Evolutionary conservation across 2,329 filamentous ascomycete species (phyloP), one percentile per base, ranked within the genome.

Genomic region (Colletotrichum nymphaeae): DNA sequence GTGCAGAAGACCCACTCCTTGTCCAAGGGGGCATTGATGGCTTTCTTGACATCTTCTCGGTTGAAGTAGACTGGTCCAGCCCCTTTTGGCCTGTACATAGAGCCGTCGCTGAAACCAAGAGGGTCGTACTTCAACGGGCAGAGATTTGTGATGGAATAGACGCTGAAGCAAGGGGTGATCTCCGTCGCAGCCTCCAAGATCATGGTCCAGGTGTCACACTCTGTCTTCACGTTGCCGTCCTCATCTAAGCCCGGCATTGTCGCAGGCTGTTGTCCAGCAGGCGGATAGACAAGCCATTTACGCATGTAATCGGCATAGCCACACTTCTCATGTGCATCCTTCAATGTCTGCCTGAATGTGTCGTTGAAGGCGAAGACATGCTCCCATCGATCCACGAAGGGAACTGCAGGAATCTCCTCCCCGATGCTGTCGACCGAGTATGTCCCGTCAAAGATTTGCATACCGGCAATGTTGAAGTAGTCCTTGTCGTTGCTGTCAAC

Each of bases 101-200:
- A 85, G 2, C 88, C 87, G n/a, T 92, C 91, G 0, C 93, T 91
- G 81, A 93, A 92, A 19, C 90, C 90, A 3, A 95, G 85, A 0
- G 93, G 89, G 71, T 95, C 91, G 87, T 90, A 94, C 2, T 89
- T 84, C 3, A 91, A 76, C 0, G 94, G 94, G 79, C 94, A 97
- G 14, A 91, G 93, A 4, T 90, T 91, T 2, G 89, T 89, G 16
- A 96, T 88, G 63, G 93, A 89, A 82, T 96, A 97, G 12, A 94
- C 84, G 80, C 95, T 91, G 83, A 93, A 97, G 84, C 94, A 97
- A 0, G 94, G 94, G 83, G 97, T 97, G 42, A 90, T 81, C 1
- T 84, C 78, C 5, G 85, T 74, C 8, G 88, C 87, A 35, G 90
- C 92, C 0, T 85, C 76, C 76, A 84, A 84, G 35, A 94, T 63